Percentiles rank a stretch among this genome's conserved stretches.
These are phyloP conservation scores for Panicum virgatum DNA, from an alignment of 202 grass and related monocot species.

Conservation along the genomic window DNA sequence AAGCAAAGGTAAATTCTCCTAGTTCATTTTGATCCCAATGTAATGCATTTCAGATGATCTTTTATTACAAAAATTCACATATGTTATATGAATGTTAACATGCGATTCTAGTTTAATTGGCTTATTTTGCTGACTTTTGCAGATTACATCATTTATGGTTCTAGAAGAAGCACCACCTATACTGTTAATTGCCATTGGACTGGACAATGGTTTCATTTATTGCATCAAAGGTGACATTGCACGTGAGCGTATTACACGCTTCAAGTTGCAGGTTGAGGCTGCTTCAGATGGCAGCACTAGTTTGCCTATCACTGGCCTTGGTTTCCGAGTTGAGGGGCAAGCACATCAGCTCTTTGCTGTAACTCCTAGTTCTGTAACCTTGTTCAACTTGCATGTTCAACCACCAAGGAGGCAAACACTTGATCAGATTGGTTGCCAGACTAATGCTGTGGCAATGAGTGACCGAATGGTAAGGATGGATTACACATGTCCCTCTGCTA, in stretches of 20 bases:
- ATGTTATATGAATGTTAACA: neutral
- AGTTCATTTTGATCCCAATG: neutral
- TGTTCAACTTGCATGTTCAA: constrained; percentile 87
- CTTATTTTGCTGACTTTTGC: constrained; percentile 32
- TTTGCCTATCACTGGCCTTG: constrained; percentile 66
- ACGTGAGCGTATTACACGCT: constrained; percentile 93
- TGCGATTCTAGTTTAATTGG: constrained; percentile 24
- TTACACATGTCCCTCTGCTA: neutral
- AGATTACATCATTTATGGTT: constrained; percentile 97
- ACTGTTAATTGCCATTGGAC: constrained; percentile 74
- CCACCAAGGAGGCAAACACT: constrained; percentile 80
- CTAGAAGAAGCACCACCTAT: constrained; percentile 95
- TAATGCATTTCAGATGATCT: neutral
- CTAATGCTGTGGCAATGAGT: constrained; percentile 82
- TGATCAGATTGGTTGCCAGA: constrained; percentile 80
- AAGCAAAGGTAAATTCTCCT: constrained; percentile 66
- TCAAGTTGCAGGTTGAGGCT: constrained; percentile 73
- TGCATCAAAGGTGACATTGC: constrained; percentile 98
- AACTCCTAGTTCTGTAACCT: constrained; percentile 66
- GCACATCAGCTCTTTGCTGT: constrained; percentile 83
- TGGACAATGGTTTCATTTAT: constrained; percentile 89
- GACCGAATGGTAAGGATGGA: constrained; percentile 72
- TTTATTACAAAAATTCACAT: neutral
- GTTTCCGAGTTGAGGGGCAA: constrained; percentile 78
- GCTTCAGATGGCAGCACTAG: constrained; percentile 41